Evolutionary conservation across 257 asterid genomes (phyloP).

Genomic region (Penstemon barbatus): DNA sequence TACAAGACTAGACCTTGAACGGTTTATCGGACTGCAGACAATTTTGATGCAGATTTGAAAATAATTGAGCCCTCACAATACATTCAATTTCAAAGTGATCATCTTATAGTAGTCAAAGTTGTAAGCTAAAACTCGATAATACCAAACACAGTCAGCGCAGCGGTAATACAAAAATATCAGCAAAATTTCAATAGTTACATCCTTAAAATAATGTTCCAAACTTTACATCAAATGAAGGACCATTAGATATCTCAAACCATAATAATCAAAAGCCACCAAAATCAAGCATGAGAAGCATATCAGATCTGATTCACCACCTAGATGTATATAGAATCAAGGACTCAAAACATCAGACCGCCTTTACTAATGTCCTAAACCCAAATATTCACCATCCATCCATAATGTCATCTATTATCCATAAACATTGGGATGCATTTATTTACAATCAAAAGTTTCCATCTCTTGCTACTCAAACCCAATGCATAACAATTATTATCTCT

Average conservation of each 20-base stretch:
- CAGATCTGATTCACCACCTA: too few species aligned
- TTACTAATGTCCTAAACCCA: neutral
- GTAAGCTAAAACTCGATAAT: neutral
- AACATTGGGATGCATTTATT: too few species aligned
- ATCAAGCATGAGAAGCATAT: too few species aligned
- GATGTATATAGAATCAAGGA: too few species aligned
- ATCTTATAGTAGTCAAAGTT: neutral
- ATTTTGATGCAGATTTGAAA: neutral
- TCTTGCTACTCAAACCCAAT: too few species aligned
- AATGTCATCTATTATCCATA: constrained; percentile 25
- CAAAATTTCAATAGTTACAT: neutral
- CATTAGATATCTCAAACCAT: too few species aligned
- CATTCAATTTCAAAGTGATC: neutral
- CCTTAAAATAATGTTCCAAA: too few species aligned
- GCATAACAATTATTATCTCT: too few species aligned
- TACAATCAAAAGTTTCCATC: too few species aligned
- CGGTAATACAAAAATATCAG: neutral
- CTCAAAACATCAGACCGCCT: constrained; percentile 1
- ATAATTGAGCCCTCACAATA: neutral
- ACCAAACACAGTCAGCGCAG: neutral
- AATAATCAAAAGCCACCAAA: too few species aligned
- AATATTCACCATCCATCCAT: constrained; percentile 16
- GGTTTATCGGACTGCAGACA: neutral
- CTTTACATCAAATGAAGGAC: too few species aligned
- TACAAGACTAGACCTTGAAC: neutral